Conservation (phyloP, 2,329 filamentous ascomycete genomes). For the Phyllosticta citriasiana region DNA sequence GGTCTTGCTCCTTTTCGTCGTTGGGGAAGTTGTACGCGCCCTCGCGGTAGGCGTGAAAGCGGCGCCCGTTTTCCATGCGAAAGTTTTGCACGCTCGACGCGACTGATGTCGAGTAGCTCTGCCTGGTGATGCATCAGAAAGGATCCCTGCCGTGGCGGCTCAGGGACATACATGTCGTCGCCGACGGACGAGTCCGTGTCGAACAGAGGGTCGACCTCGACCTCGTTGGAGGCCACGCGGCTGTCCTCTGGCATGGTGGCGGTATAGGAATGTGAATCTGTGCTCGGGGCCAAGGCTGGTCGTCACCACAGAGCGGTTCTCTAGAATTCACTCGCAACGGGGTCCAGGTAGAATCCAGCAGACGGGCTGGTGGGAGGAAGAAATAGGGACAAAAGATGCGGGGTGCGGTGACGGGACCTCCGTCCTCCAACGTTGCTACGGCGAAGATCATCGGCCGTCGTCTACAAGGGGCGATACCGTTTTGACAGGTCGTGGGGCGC, state of each 20-base stretch:
- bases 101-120: conserved; percentile 15
- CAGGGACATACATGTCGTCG: background rate
- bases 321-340: background rate
- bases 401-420: background rate
- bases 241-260: too few species aligned
- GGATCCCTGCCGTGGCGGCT: background rate
- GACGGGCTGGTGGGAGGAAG: background rate
- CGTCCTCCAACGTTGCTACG: background rate
- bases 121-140: background rate
- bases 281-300: background rate
- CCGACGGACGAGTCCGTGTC: background rate
- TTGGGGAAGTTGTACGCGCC: conserved; percentile 20
- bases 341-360: background rate
- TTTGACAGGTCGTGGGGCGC: background rate
- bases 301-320: background rate
- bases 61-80: conserved; percentile 20
- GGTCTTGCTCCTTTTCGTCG: conserved; percentile 9
- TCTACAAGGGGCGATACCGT: background rate
- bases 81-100: conserved; percentile 12
- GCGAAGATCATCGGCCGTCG: background rate
- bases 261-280: too few species aligned
- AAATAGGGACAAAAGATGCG: background rate
- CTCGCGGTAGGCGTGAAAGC: conserved; percentile 27
- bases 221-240: background rate
- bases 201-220: background rate